Conservation (phyloP, 176 grass and related monocot genomes). For the Hyparrhenia diplandra region DNA sequence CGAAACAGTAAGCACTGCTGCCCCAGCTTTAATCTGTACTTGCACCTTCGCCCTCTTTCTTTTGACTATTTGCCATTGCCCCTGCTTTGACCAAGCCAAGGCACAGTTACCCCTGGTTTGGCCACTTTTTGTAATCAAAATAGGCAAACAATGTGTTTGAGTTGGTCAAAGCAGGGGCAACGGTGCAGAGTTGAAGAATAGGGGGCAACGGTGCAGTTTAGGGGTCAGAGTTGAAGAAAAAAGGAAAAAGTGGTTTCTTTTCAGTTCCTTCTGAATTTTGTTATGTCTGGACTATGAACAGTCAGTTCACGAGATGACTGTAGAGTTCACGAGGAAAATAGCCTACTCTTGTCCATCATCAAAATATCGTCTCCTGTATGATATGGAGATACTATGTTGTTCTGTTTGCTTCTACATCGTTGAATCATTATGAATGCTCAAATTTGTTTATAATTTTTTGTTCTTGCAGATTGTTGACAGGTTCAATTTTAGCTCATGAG, state of each 20-base stretch:
- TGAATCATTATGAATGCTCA: background rate
- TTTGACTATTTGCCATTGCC: background rate
- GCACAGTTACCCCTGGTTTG: background rate
- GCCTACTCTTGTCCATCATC: background rate
- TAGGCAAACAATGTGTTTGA: background rate
- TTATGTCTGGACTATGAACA: background rate
- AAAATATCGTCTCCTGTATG: background rate
- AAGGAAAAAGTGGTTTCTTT: background rate
- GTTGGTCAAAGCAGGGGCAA: background rate
- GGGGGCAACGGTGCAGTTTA: background rate
- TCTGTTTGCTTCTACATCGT: background rate
- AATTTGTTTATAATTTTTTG: slow-evolving; percentile 1
- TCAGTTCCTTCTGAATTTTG: background rate
- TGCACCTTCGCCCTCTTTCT: background rate
- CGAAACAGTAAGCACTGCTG: background rate
- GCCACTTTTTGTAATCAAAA: background rate
- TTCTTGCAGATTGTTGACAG: slow-evolving; percentile 78
- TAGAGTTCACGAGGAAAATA: background rate
- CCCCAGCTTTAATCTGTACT: background rate
- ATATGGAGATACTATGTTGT: background rate
- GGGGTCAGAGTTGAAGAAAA: too few species aligned
- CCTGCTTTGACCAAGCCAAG: too few species aligned
- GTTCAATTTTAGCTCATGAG: slow-evolving; percentile 95
- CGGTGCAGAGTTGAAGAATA: background rate
- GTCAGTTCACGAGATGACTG: too few species aligned